Base-by-base conservation (phyloP, 805 yeast species). In the Spathaspora girioi region DNA sequence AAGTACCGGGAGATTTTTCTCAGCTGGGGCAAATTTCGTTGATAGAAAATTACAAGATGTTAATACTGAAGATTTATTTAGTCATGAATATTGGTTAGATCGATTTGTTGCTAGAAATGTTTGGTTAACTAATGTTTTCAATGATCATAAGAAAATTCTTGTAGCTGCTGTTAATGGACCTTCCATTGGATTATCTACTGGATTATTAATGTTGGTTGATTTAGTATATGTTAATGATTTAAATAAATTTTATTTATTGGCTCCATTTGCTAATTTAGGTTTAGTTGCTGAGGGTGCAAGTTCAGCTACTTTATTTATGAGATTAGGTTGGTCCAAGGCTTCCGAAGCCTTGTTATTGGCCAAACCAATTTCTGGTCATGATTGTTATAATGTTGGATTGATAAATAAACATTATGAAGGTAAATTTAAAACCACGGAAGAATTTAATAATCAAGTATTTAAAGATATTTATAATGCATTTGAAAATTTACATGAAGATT, bases 151-250 rank as follows among this genome's bases (percentile, higher is more conserved):
- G 9, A 90, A 90, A 64, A 74, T 89, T 8, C 69, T 90, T 38
- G 83, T 83, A 26, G 81, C 82, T 43, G 92, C 90, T 3, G 73
- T 90, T 51, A 90, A 90, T 63, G 97, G 97, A 0, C 96, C 97
- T 0, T 96, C 83, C 5, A 79, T 90, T 52, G 97, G 97, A 0
- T 76, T 90, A 52, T 73, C 84, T 31, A 82, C 92, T 2, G 90
- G 91, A 0, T 66, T 90, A 48, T 84, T 89, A 11, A 80, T 86
- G n/a, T 69, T 87, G 49, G 82, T 87, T 67, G 97, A 90, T 67
- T 75, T 90, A 53, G 76, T 90, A 9, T 89, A 88, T 62, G 84
- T 86, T 12, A 79, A 77, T 57, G 81, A 84, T 59, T 79, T 76
- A 45, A 71, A 77, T 38, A 77, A 80, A 47, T 79, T 83, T 53